Base-by-base conservation (phyloP, 2,329 filamentous ascomycete species). In the Pyricularia pennisetigena region DNA sequence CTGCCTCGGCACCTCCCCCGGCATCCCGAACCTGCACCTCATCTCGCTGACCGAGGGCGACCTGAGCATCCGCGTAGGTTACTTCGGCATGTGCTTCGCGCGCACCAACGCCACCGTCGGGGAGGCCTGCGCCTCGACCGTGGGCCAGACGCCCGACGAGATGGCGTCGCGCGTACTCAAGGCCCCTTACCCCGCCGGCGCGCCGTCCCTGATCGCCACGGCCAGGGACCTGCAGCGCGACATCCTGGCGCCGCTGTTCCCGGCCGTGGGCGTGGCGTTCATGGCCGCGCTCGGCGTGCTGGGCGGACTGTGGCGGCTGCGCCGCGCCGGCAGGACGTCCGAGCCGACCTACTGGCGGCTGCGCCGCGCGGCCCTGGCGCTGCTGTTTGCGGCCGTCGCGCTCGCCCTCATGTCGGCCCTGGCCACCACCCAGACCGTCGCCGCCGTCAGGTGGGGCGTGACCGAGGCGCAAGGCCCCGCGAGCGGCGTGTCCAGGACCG, bases 1-100 rank as follows among this genome's bases (percentile, higher is more conserved):
- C 12, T 62, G 59, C 24, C 24, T 62, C 5, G 59, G 59, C 59
- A 62, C 59, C 14, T 62, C 59, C 26, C 59, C 59, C 1, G 59
- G 66, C 28, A 67, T 62, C 23, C 66, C 66, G 29, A 41, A 62
- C 28, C 30, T 67, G 8, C 10, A 62, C 59, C 54, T 67, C n/a
- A 29, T 67, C 29, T 61, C 66, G 3, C 66, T 67, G 28, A 62
- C 66, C 28, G 16, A 30, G 29, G 32, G 59, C 57, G 66, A 67
- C 28, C 30, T 67, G 5, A 29, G 20, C 57, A 32, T 67, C 66
- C 54, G 32, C 28, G 20, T 67, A 29, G 66, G 41, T 20, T 67
- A 67, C 23, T 67, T 67, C 28, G 66, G 64, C 26, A 65, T 65
- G 64, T 65, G 66, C 66, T 30, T 67, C 57, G 32, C 9, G n/a